Evolutionary conservation across 2,329 filamentous ascomycete genomes (phyloP), one percentile per base, ranked within the genome.

Genomic region (Lachnellula occidentalis): DNA sequence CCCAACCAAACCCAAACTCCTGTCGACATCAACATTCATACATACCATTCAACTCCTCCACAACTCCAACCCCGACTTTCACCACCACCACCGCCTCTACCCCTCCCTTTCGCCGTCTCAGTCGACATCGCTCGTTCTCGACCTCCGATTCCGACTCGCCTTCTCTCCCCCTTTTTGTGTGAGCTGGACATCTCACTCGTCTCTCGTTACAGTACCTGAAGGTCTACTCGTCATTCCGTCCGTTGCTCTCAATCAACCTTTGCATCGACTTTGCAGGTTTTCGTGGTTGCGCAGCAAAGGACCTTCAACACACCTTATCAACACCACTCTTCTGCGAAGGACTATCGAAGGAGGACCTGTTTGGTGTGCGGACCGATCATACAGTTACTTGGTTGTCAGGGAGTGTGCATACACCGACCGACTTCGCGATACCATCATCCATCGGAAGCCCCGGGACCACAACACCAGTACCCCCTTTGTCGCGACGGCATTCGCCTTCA

Each of bases 151-250:
- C 43, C 17, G 46, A 36, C 31, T 57, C 60, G 54, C 60, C 59
- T 54, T 52, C 49, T 60, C 61, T 36, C 57, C 64, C 61, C 57
- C 24, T 9, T 27, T 27, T 64, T 62, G 52, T 19, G 61, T 63
- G 63, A 61, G 63, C 63, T 63, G 63, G 63, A 65, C 50, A 50
- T 43, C 58, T 61, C 62, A 58, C 61, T 43, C 12, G 22, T 57
- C 56, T 58, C 53, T 57, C 53, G 53, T 48, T 56, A 48, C 55
- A 6, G 45, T 56, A 46, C 55, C 6, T 27, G 24, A 22, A 22
- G 6, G 24, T 27, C 24, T 27, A 55, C 17, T 50, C 45, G 54
- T 51, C 56, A 54, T 53, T 58, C 56, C 22, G 54, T 52, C 52
- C 22, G 54, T 52, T 50, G 46, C 31, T 42, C 42, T 21, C 49